phyloP scores from a whole-genome alignment of 2,329 filamentous ascomycete species.

The Lizonia empirigonia region DNA sequence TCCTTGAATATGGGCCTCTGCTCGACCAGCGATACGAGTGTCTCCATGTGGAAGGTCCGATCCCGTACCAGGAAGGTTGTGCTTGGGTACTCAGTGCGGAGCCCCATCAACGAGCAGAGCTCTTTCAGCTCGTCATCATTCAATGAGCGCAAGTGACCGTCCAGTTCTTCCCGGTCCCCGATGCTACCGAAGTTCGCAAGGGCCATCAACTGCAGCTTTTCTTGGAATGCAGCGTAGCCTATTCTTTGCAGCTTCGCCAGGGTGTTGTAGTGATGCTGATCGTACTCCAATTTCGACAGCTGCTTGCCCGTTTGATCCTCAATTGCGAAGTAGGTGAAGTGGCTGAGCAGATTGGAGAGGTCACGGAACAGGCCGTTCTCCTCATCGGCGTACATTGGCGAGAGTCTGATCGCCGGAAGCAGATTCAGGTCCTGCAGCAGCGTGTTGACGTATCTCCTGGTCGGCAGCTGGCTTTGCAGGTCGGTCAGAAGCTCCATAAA shows the following conservation, averaged over 20 bases:
- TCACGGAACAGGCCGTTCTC: slow-evolving; percentile 80
- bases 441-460: slow-evolving; percentile 89
- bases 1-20: slow-evolving; percentile 83
- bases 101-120: slow-evolving; percentile 72
- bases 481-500: slow-evolving; percentile 91
- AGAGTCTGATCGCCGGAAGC: slow-evolving; percentile 76
- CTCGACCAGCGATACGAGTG: slow-evolving; percentile 76
- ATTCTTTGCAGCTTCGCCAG: slow-evolving; percentile 81
- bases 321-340: slow-evolving; percentile 87
- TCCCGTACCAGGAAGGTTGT: slow-evolving; percentile 68
- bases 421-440: slow-evolving; percentile 85
- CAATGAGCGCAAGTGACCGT: slow-evolving; percentile 73
- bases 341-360: slow-evolving; percentile 76
- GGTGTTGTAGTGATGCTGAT: slow-evolving; percentile 76
- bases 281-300: slow-evolving; percentile 72
- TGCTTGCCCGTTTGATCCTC: slow-evolving; percentile 88
- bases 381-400: slow-evolving; percentile 76
- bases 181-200: slow-evolving; percentile 92
- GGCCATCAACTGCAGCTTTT: slow-evolving; percentile 88
- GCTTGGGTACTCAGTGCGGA: slow-evolving; percentile 82
- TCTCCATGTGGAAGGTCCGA: slow-evolving; percentile 70
- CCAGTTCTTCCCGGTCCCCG: slow-evolving; percentile 77
- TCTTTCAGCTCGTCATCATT: slow-evolving; percentile 74
- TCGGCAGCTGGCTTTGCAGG: slow-evolving; percentile 90
- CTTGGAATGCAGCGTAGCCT: slow-evolving; percentile 77